Percentiles rank a stretch among this genome's conserved stretches.
These are phyloP conservation scores for Gilbertella persicaria DNA, from an alignment of 371 early-diverging fungal species.

Conservation along the genomic window DNA sequence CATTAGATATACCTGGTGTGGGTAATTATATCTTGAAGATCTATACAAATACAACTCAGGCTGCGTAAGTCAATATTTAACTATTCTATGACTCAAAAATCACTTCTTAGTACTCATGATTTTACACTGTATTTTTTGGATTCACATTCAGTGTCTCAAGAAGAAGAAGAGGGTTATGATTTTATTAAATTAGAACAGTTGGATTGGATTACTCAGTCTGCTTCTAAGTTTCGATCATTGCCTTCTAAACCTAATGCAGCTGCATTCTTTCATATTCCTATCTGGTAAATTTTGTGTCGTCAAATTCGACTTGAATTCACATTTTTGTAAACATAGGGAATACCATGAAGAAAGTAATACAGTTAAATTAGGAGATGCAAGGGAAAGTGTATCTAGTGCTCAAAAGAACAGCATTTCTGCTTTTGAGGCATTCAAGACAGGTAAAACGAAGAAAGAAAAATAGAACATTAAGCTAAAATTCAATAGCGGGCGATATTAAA, in stretches of 20 bases:
- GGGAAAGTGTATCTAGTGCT: slow-evolving; percentile 42
- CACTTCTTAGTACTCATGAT: slow-evolving; percentile 28
- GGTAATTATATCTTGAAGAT: slow-evolving; percentile 52
- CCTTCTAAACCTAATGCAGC: slow-evolving; percentile 42
- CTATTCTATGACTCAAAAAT: slow-evolving; percentile 23
- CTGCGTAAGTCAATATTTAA: slow-evolving; percentile 31
- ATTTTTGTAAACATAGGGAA: slow-evolving; percentile 12
- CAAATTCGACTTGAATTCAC: neutral
- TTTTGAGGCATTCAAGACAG: slow-evolving; percentile 26
- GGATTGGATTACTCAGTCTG: slow-evolving; percentile 40
- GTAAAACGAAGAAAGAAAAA: slow-evolving; percentile 8
- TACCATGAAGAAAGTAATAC: slow-evolving; percentile 20
- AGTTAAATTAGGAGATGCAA: slow-evolving; percentile 40
- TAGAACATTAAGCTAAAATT: neutral
- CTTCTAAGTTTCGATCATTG: slow-evolving; percentile 1
- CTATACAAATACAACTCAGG: slow-evolving; percentile 16
- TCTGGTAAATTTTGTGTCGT: slow-evolving; percentile 30
- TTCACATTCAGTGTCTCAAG: slow-evolving; percentile 46
- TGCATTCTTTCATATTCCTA: slow-evolving; percentile 56
- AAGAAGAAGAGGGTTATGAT: slow-evolving; percentile 38
- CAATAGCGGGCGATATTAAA: slow-evolving; percentile 29
- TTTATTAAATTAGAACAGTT: slow-evolving; percentile 51
- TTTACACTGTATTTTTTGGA: slow-evolving; percentile 57
- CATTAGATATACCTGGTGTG: slow-evolving; percentile 45
- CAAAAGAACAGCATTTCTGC: slow-evolving; percentile 25